Base-by-base conservation (phyloP, 2,329 filamentous ascomycete genomes). In the Huntiella abstrusa region DNA sequence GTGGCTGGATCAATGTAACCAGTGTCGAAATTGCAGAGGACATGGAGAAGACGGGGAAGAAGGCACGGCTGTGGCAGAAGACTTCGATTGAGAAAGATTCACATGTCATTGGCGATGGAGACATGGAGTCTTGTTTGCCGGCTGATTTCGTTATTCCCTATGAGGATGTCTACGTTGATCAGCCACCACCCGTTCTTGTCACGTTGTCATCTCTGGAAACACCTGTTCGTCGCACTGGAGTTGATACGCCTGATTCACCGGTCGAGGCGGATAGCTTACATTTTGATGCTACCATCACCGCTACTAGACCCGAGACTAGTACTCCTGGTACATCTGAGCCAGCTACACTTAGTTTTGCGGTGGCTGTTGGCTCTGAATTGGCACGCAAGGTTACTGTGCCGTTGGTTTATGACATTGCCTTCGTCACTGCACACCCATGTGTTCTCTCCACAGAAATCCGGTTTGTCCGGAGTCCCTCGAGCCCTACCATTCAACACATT, bases 341-440 rank as follows among this genome's bases (percentile, higher is more conserved):
- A 3, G 60, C 61, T 34, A 58, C 54, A 28, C 47, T 63, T 42
- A 58, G 54, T 37, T 64, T 64, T 41, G 54, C 51, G 2, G 60
- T 64, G 4, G 56, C 57, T 1, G 54, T 63, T 37, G 60, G 62
- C 40, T 33, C 38, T 11, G 48, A 49, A 13, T 36, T 49, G 8
- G 16, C 45, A n/a, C 40, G 40, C 6, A 44, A 49, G 34, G 48
- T 49, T 45, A 63, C 62, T 1, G 64, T 69, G 44, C 54, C 64
- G 1, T 58, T 81, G 7, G 59, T 60, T 4, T 70, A 75, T 52
- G 75, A 80, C 49, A 66, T 79, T 16, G 70, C 70, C 53, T 80
- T 80, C 55, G 71, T 79, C 13, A 79, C 77, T 1, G 75, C 75
- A 0, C 74, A 79, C 52, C 77, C 77, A 0, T 81, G 77, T 53